phyloP scores from a whole-genome alignment of 1,284 basidiomycete genomes.

The Retiboletus flavoniger region DNA sequence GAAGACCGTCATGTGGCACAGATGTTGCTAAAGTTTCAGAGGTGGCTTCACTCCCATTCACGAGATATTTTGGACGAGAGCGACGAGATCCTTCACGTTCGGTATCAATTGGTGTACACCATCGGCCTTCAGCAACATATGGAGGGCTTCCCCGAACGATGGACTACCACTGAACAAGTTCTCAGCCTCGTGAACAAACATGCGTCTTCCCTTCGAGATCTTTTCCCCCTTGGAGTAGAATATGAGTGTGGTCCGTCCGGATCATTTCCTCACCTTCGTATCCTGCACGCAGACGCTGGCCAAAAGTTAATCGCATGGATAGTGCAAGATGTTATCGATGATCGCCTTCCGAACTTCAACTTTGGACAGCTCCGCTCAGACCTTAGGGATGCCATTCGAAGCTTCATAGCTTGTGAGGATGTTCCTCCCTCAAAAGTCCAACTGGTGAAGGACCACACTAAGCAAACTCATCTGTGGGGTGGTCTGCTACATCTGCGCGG shows the following conservation, averaged over 20 bases:
- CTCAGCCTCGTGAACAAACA: constrained; percentile 29
- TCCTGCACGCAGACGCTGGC: constrained; percentile 31
- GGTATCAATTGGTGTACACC: constrained; percentile 52
- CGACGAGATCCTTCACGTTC: constrained; percentile 50
- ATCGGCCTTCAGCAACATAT: constrained; percentile 41
- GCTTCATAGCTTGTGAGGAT: constrained; percentile 25
- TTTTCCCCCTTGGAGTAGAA: constrained; percentile 20
- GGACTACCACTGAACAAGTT: constrained; percentile 44
- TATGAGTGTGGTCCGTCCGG: constrained; percentile 12
- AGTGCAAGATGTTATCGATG: constrained; percentile 29
- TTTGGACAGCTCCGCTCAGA: constrained; percentile 19
- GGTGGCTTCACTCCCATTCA: constrained; percentile 37
- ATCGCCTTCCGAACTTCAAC: constrained; percentile 18
- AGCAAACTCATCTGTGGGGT: constrained; percentile 28
- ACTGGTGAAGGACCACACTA: constrained; percentile 16
- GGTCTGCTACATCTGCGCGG: constrained; percentile 46
- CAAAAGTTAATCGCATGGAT: constrained; percentile 23
- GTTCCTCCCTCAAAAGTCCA: constrained; percentile 15
- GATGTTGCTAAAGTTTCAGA: constrained; percentile 27
- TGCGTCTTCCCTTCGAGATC: constrained; percentile 7
- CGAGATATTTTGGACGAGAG: constrained; percentile 55
- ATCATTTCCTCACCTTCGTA: constrained; percentile 37
- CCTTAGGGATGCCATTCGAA: constrained; percentile 18
- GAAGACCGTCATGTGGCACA: background rate
- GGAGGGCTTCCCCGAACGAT: constrained; percentile 47